Conservation (phyloP, 306 rosid genomes). For the Dalbergia oliveri region DNA sequence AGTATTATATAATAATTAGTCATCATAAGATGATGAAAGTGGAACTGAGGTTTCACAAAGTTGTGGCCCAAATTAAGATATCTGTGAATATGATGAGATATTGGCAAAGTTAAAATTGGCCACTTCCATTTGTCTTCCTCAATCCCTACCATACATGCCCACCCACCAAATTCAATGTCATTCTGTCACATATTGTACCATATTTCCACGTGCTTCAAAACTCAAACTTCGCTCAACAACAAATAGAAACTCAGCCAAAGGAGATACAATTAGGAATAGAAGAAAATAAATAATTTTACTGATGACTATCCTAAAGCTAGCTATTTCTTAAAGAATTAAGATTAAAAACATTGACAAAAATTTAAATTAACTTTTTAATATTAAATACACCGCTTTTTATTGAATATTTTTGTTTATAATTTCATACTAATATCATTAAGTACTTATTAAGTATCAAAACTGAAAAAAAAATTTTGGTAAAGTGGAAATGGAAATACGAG, state of each 20-base stretch:
- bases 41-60: slow-evolving; percentile 40
- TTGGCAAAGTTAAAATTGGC: slow-evolving; percentile 15
- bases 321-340: too few relatives aligned
- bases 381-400: too few relatives aligned
- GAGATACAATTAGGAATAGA: neutral
- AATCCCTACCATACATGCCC: slow-evolving; percentile 5
- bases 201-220: slow-evolving; percentile 36
- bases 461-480: too few relatives aligned
- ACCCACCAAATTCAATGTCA: slow-evolving; percentile 8
- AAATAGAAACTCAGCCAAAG: neutral
- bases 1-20: slow-evolving; percentile 37
- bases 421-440: too few relatives aligned
- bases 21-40: slow-evolving; percentile 40
- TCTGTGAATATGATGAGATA: neutral
- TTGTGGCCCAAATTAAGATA: slow-evolving; percentile 1
- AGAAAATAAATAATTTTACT: neutral
- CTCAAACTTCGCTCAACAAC: neutral
- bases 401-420: too few relatives aligned
- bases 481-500: too few relatives aligned
- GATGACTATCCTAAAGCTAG: too few relatives aligned
- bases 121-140: slow-evolving; percentile 39
- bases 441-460: too few relatives aligned
- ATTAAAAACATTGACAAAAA: neutral
- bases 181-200: neutral
- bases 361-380: too few relatives aligned